phyloP scores from a whole-genome alignment of 768 basidiomycete species.

The Lentinula aciculospora region DNA sequence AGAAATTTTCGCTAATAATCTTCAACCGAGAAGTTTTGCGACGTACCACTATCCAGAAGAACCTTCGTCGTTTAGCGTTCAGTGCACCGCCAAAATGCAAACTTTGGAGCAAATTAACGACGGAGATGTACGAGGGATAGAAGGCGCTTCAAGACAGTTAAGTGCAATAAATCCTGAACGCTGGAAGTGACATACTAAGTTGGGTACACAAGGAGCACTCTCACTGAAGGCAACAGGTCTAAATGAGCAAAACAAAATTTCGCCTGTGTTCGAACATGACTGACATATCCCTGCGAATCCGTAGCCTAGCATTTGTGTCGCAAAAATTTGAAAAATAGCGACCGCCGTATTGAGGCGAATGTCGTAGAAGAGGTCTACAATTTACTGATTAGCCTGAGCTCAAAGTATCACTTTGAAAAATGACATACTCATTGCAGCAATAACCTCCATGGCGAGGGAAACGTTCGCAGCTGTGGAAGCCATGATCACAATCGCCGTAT shows the following conservation, averaged over 20 bases:
- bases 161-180: neutral
- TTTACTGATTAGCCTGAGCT: neutral
- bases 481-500: constrained; percentile 52
- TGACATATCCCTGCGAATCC: constrained; percentile 29
- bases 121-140: constrained; percentile 46
- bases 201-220: constrained; percentile 45
- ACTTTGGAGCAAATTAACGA: constrained; percentile 47
- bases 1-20: neutral
- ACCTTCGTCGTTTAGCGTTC: constrained; percentile 43
- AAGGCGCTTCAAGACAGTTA: constrained; percentile 28
- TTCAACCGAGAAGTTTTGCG: neutral
- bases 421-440: constrained; percentile 39
- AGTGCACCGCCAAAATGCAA: constrained; percentile 46
- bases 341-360: constrained; percentile 41
- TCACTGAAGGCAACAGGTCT: constrained; percentile 33
- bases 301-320: constrained; percentile 37
- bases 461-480: constrained; percentile 47
- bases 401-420: neutral
- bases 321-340: constrained; percentile 52
- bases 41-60: constrained; percentile 51
- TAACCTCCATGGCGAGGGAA: constrained; percentile 46
- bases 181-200: constrained; percentile 32
- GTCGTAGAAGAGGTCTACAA: constrained; percentile 45
- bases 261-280: constrained; percentile 8
- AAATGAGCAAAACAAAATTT: neutral